phyloP scores from a whole-genome alignment of 306 rosid genomes.

The Inga oerstediana region DNA sequence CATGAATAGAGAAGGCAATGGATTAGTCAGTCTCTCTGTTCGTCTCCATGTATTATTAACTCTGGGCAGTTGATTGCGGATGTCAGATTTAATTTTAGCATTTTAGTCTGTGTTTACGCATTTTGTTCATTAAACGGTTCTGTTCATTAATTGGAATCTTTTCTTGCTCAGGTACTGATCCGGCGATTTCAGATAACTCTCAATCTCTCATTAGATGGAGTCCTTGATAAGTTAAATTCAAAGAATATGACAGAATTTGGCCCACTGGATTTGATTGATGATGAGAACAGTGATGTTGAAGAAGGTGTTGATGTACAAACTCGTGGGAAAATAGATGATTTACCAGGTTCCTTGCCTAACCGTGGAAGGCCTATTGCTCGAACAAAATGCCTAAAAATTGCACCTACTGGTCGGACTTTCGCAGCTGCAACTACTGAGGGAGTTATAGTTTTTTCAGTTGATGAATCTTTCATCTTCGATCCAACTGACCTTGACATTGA shows the following conservation, averaged over 20 bases:
- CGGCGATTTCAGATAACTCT: conserved; percentile 84
- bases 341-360: conserved; percentile 89
- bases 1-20: neutral
- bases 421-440: conserved; percentile 96
- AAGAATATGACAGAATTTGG: conserved; percentile 96
- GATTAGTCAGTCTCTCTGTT: neutral
- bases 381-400: conserved; percentile 84
- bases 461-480: conserved; percentile 87
- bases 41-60: neutral
- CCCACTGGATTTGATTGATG: conserved; percentile 86
- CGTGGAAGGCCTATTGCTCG: conserved; percentile 79
- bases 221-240: conserved; percentile 86
- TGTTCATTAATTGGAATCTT: conserved; percentile 33
- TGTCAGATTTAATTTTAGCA: neutral
- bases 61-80: neutral
- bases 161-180: conserved; percentile 66
- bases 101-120: neutral
- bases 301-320: conserved; percentile 85
- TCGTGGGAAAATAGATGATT: conserved; percentile 60
- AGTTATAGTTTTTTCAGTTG: conserved; percentile 83
- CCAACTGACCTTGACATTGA: conserved; percentile 96
- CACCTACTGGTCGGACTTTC: conserved; percentile 96
- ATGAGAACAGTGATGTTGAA: conserved; percentile 72
- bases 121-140: neutral
- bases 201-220: conserved; percentile 96